A percentile compares a stretch with the other conserved stretches of the same genome.
Evolutionary conservation across 768 basidiomycete genomes (phyloP).

Genomic region (Pleurotus platypus): DNA sequence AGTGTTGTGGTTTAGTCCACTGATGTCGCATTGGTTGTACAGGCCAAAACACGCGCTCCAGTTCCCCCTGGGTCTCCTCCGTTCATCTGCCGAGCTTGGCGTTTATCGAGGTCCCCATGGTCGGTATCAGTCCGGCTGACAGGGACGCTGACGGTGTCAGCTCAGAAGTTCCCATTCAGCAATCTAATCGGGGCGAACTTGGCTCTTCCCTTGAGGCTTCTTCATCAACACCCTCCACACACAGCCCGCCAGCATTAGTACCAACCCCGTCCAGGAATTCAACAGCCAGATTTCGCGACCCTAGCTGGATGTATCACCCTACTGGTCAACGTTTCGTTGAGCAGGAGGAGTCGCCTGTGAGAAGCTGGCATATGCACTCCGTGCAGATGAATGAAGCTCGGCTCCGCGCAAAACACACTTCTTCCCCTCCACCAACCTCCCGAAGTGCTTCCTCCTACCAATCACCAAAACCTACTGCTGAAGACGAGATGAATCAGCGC

Average conservation of each 20-base stretch:
- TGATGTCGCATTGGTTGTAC: too few relatives aligned
- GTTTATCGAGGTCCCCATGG: neutral
- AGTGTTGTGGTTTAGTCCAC: too few relatives aligned
- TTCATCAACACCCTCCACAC: neutral
- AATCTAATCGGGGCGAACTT: conserved; percentile 4
- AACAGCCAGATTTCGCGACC: conserved; percentile 5
- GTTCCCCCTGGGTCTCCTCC: too few relatives aligned
- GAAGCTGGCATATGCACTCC: conserved; percentile 7
- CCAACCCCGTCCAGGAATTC: conserved; percentile 1
- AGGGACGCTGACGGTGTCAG: conserved; percentile 4
- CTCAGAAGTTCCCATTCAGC: conserved; percentile 1
- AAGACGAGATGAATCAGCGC: conserved; percentile 1
- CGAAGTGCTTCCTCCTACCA: neutral
- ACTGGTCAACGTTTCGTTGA: conserved; percentile 7
- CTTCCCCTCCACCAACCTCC: conserved; percentile 1
- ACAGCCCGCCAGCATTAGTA: neutral
- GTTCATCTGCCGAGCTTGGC: too few relatives aligned
- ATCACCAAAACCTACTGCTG: neutral
- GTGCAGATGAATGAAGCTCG: conserved; percentile 6
- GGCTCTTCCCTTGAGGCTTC: conserved; percentile 1
- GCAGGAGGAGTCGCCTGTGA: neutral
- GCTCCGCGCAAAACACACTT: neutral
- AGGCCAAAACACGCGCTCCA: too few relatives aligned
- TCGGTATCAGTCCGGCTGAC: conserved; percentile 6
- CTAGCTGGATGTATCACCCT: conserved; percentile 8